phyloP scores from a whole-genome alignment of 768 basidiomycete genomes.

The Rhodotorula taiwanensis region DNA sequence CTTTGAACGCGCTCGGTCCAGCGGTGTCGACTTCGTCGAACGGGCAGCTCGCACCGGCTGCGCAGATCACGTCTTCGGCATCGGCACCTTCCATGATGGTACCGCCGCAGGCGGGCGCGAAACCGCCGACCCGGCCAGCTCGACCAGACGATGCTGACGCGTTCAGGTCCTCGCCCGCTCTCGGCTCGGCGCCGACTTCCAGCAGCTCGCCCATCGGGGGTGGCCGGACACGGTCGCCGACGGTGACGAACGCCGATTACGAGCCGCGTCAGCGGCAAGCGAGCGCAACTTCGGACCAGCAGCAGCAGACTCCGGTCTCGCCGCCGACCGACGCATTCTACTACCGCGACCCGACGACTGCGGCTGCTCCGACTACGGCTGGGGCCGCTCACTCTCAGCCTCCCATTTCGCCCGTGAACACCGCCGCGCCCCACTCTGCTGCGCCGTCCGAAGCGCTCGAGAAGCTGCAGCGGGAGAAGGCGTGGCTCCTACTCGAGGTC shows the following conservation, averaged over 20 bases:
- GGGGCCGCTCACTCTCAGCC: too few relatives aligned
- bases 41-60: too few relatives aligned
- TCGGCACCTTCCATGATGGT: slow-evolving; percentile 31
- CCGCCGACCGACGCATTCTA: slow-evolving; percentile 59
- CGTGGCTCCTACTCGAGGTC: slow-evolving; percentile 79
- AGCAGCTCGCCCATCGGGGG: too few relatives aligned
- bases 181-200: neutral
- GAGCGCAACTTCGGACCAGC: neutral
- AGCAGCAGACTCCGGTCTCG: slow-evolving; percentile 44
- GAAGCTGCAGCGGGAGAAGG: slow-evolving; percentile 63
- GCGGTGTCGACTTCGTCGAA: too few relatives aligned
- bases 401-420: too few relatives aligned
- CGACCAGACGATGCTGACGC: slow-evolving; percentile 15
- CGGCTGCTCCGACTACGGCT: too few relatives aligned
- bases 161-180: neutral
- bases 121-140: neutral
- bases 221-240: slow-evolving; percentile 44
- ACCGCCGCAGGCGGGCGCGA: slow-evolving; percentile 6
- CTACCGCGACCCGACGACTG: slow-evolving; percentile 36
- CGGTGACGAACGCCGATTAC: slow-evolving; percentile 46
- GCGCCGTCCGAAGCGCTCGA: slow-evolving; percentile 50
- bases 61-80: too few relatives aligned
- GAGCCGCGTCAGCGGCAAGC: neutral
- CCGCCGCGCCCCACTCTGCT: too few relatives aligned
- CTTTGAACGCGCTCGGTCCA: too few relatives aligned